phyloP scores from a whole-genome alignment of 2,329 filamentous ascomycete genomes.

The Penicillium glabrum region DNA sequence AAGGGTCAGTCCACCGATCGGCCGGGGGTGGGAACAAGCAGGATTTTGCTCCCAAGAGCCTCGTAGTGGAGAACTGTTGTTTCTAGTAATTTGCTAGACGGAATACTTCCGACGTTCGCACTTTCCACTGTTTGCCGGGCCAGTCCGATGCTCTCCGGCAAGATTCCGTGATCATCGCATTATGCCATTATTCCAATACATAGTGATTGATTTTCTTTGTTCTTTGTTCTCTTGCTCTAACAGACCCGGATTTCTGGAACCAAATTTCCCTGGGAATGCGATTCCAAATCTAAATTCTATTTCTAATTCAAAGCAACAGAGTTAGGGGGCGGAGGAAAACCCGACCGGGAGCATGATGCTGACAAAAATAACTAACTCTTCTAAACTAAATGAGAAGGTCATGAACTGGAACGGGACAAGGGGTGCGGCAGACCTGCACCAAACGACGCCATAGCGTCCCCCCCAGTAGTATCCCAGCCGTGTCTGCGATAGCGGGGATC shows the following conservation, averaged over 20 bases:
- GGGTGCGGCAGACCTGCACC: background rate
- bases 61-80: background rate
- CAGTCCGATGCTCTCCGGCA: background rate
- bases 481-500: background rate
- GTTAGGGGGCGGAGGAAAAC: background rate
- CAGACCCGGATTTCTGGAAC: background rate
- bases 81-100: background rate
- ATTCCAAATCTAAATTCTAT: background rate
- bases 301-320: background rate
- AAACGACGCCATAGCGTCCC: background rate
- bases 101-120: background rate
- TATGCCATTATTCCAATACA: background rate
- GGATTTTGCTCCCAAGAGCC: background rate
- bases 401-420: background rate
- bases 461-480: background rate
- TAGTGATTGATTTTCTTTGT: background rate
- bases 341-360: background rate
- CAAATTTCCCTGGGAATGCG: background rate
- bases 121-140: background rate
- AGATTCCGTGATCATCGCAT: background rate
- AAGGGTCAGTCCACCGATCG: conserved; percentile 5
- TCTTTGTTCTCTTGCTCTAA: background rate
- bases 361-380: background rate
- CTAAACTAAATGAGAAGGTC: background rate
- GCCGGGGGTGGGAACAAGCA: conserved; percentile 4